These are phyloP conservation scores for Malassezia furfur DNA, from an alignment of 1,284 basidiomycete genomes.

Conservation along the genomic window DNA sequence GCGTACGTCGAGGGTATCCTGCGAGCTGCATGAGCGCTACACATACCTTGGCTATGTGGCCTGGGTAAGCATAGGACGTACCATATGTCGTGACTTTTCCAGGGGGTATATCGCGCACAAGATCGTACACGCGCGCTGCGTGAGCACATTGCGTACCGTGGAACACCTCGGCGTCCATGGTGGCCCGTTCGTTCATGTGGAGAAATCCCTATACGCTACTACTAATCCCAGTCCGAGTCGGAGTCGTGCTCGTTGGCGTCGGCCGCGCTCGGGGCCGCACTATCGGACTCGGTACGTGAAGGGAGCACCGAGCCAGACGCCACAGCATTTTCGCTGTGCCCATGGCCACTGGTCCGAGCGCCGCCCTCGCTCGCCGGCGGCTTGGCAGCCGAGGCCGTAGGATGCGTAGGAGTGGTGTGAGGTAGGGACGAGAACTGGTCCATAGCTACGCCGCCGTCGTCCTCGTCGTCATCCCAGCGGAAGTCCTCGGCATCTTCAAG, in stretches of 20 bases:
- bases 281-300: neutral
- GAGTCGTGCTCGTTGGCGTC: conserved; percentile 1
- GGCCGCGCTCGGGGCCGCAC: neutral
- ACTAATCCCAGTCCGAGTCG: conserved; percentile 25
- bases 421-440: no score
- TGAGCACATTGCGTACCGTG: conserved; percentile 4
- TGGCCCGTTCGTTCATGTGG: neutral
- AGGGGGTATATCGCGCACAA: conserved; percentile 29
- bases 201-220: neutral
- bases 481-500: conserved; percentile 15
- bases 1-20: conserved; percentile 29
- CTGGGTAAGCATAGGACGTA: conserved; percentile 6
- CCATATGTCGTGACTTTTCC: conserved; percentile 43
- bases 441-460: neutral
- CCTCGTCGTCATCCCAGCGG: conserved; percentile 21
- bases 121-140: conserved; percentile 37
- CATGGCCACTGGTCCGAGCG: no score
- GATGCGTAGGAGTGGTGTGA: no score
- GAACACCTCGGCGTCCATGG: conserved; percentile 10
- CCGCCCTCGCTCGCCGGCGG: no score
- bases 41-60: conserved; percentile 35
- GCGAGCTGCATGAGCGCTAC: conserved; percentile 15
- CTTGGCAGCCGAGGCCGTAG: no score
- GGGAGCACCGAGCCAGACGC: no score
- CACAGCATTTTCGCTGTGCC: no score